Base-by-base conservation (phyloP, 345 rosid species). In the Citrus inodora region DNA sequence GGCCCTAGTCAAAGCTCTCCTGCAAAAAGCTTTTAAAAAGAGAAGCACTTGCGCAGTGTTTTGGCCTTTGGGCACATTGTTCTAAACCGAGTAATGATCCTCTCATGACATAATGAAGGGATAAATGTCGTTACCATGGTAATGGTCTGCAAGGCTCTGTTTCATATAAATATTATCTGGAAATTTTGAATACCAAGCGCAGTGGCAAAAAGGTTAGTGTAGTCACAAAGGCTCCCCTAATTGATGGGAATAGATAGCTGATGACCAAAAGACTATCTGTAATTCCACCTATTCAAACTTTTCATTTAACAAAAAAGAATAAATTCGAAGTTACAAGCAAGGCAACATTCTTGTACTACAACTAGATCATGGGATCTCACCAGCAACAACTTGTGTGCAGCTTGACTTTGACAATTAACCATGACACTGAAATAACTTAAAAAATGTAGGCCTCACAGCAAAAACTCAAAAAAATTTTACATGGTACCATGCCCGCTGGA, bases 21-120 rank as follows among this genome's bases (percentile, higher is more conserved):
- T 53, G 7, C 58, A 0, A 19, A 53, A 53, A 5, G 58, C 6
- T 53, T 53, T 53, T 53, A 53, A 19, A 51, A 53, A 22, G 22
- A 53, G 56, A 51, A 51, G 19, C 58, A 53, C 58, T 17, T 53
- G 58, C 58, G 58, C 58, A 53, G 89, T 65, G 89, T 70, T 37
- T 22, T 90, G 21, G 93, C 92, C 4, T 78, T 87, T 46, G 16
- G 51, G 81, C 93, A 91, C 9, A 82, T 92, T 13, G 83, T 89
- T 74, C 93, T 92, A 9, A 71, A 86, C 35, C 14, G 86, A 55
- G 94, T 91, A 21, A 86, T 89, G 67, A 81, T 89, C 77, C 65
- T 87, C 89, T 77, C 83, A 83, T 27, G 90, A 90, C 56, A 81
- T 83, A 72, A 88, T 93, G 94, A 82, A 84, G 90, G 91, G 9